Evolutionary conservation across 176 grass and related monocot species (phyloP).

Genomic region (Oryza meridionalis): DNA sequence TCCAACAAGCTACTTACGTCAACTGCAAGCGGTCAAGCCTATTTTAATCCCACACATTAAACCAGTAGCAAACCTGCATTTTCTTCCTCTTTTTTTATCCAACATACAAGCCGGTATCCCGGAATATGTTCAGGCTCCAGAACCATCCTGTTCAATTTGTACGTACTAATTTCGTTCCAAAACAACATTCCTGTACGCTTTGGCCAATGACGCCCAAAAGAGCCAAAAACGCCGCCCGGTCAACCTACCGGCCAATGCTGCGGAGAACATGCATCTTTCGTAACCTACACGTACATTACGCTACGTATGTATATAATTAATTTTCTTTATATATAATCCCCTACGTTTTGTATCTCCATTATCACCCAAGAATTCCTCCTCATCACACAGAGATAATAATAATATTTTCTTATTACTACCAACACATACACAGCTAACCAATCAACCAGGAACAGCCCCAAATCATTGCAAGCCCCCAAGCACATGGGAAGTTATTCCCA

Average conservation of each 20-base stretch:
- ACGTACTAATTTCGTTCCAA: background rate
- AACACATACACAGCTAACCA: background rate
- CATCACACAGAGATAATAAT: conserved; percentile 15
- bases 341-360: background rate
- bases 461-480: conserved; percentile 35
- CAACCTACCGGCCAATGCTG: conserved; percentile 36
- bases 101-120: background rate
- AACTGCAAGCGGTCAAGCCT: too few relatives aligned
- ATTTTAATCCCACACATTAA: background rate
- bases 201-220: conserved; percentile 1
- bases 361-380: conserved; percentile 31
- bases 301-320: background rate
- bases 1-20: too few relatives aligned
- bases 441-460: background rate
- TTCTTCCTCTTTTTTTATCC: background rate
- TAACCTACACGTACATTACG: conserved; percentile 43
- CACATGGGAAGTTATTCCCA: conserved; percentile 40
- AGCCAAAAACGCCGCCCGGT: background rate
- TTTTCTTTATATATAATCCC: too few relatives aligned
- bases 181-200: background rate
- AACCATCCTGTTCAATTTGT: background rate
- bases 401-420: background rate
- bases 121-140: background rate
- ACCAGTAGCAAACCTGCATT: background rate
- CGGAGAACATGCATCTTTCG: conserved; percentile 37